Evolutionary conservation across 1,284 basidiomycete genomes (phyloP).

Genomic region (Rhodotorula sp.): DNA sequence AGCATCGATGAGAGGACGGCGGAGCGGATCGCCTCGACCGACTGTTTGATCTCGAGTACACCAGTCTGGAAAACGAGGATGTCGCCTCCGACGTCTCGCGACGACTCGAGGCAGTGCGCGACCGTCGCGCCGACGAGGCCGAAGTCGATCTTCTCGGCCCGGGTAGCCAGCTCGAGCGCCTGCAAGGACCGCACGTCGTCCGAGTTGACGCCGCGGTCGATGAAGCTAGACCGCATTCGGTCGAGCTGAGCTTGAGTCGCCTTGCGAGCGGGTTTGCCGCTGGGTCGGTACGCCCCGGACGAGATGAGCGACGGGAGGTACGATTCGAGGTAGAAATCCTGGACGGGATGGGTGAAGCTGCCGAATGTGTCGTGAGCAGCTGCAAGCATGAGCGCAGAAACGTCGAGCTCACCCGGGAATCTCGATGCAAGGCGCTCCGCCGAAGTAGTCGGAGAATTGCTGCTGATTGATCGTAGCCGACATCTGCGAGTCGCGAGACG

Average conservation of each 20-base stretch:
- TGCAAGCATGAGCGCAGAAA: neutral
- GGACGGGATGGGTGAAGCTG: slow-evolving; percentile 68
- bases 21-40: slow-evolving; percentile 64
- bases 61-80: slow-evolving; percentile 87
- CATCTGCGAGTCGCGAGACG: slow-evolving; percentile 34
- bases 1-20: slow-evolving; percentile 43
- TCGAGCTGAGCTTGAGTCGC: slow-evolving; percentile 55
- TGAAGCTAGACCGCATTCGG: slow-evolving; percentile 34
- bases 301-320: slow-evolving; percentile 59
- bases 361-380: no score
- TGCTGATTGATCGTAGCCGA: slow-evolving; percentile 82
- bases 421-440: slow-evolving; percentile 71
- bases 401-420: slow-evolving; percentile 63
- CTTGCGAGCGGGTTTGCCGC: slow-evolving; percentile 51
- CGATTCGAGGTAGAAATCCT: slow-evolving; percentile 78
- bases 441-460: slow-evolving; percentile 75
- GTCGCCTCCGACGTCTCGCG: slow-evolving; percentile 50
- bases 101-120: slow-evolving; percentile 30
- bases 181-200: slow-evolving; percentile 34
- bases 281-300: slow-evolving; percentile 47
- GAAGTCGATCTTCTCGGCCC: slow-evolving; percentile 70
- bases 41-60: slow-evolving; percentile 80
- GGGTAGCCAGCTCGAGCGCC: slow-evolving; percentile 62
- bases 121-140: slow-evolving; percentile 60
- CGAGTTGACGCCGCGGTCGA: slow-evolving; percentile 42